phyloP scores from a whole-genome alignment of 176 grass and related monocot species.

The Phyllostachys edulis region DNA sequence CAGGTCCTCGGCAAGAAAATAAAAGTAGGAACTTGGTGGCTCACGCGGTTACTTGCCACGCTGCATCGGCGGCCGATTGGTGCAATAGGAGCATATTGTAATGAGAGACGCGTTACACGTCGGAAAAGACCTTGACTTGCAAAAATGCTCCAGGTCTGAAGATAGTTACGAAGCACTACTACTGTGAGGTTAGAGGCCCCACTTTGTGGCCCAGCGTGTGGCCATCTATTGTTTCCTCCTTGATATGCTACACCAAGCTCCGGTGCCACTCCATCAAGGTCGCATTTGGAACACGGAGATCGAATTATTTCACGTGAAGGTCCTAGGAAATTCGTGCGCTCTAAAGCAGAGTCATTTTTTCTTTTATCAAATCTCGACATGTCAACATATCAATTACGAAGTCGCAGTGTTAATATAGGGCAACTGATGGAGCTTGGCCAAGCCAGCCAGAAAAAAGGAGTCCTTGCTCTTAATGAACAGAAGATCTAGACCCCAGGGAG shows the following conservation, averaged over 20 bases:
- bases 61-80: neutral
- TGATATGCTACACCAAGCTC: neutral
- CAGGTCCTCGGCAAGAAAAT: neutral
- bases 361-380: neutral
- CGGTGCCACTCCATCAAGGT: neutral
- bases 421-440: too few relatives aligned
- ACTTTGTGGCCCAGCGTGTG: conserved; percentile 30
- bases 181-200: neutral
- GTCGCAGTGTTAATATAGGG: neutral
- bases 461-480: neutral
- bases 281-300: too few relatives aligned
- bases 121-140: conserved; percentile 40
- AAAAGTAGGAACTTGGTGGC: neutral
- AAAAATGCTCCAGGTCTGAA: conserved; percentile 15
- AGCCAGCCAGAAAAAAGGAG: neutral
- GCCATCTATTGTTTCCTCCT: neutral
- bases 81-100: neutral
- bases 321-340: too few relatives aligned
- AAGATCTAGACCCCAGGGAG: conserved; percentile 23
- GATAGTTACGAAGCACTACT: neutral
- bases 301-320: too few relatives aligned
- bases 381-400: neutral
- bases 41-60: conserved; percentile 45
- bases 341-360: neutral
- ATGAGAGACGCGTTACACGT: conserved; percentile 53